These are phyloP conservation scores for Lignosus rhinocerotis DNA, from an alignment of 1,284 basidiomycete genomes.

Conservation along the genomic window DNA sequence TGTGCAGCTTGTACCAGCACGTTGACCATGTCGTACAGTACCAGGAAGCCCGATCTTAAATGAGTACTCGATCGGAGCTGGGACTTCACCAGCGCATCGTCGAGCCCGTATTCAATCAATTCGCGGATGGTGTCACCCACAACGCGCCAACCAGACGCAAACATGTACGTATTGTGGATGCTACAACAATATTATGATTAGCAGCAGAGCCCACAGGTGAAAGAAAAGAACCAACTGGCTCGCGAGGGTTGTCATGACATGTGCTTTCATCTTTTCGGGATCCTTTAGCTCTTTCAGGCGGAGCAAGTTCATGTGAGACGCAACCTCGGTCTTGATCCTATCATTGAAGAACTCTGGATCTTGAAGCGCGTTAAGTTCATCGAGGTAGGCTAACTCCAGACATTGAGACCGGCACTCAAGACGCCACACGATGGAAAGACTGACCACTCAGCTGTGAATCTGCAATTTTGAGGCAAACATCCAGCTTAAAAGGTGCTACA, in stretches of 20 bases:
- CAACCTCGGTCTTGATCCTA: slow-evolving; percentile 54
- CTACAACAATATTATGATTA: slow-evolving; percentile 35
- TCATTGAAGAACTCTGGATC: slow-evolving; percentile 60
- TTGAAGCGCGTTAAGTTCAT: slow-evolving; percentile 63
- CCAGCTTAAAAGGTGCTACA: slow-evolving; percentile 62
- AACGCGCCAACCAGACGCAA: slow-evolving; percentile 75
- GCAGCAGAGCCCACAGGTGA: not conserved
- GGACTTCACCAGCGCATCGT: slow-evolving; percentile 49
- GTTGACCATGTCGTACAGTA: slow-evolving; percentile 62
- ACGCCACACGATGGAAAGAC: slow-evolving; percentile 15
- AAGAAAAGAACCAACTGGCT: slow-evolving; percentile 47
- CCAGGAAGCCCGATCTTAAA: slow-evolving; percentile 60
- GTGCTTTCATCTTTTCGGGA: not conserved
- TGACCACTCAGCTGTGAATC: slow-evolving; percentile 70
- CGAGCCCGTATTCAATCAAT: slow-evolving; percentile 52
- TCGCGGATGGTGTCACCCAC: slow-evolving; percentile 55
- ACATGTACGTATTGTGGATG: slow-evolving; percentile 75
- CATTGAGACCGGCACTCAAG: not conserved
- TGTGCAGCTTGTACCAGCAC: slow-evolving; percentile 60
- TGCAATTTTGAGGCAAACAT: slow-evolving; percentile 61
- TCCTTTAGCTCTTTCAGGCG: slow-evolving; percentile 1
- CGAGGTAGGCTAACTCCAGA: slow-evolving; percentile 52
- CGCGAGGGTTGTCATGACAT: slow-evolving; percentile 56
- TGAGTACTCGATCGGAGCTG: slow-evolving; percentile 50
- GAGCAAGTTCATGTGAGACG: slow-evolving; percentile 35